Evolutionary conservation across 1,284 basidiomycete species (phyloP).

Genomic region (Papiliotrema flavescens): DNA sequence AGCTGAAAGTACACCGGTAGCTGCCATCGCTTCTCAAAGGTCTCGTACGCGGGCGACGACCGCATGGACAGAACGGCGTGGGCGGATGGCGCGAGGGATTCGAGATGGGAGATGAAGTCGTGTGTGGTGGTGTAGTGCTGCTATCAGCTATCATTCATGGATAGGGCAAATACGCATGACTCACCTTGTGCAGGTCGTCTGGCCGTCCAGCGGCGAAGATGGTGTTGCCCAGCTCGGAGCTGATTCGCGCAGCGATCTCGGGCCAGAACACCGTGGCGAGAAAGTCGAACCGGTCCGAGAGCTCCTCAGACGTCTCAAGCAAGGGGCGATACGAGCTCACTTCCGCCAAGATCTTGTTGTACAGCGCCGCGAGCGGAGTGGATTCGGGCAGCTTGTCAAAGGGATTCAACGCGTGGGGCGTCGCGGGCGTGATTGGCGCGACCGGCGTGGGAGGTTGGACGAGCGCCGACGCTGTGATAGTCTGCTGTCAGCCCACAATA

Average conservation of each 20-base stretch:
- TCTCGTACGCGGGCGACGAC: conserved; percentile 62
- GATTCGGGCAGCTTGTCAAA: conserved; percentile 15
- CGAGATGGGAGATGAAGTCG: conserved; percentile 78
- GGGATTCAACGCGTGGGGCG: conserved; percentile 18
- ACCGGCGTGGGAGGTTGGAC: conserved; percentile 17
- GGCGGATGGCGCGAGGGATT: conserved; percentile 73
- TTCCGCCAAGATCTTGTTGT: conserved; percentile 78
- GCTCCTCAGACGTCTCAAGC: conserved; percentile 68
- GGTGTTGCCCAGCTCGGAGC: conserved; percentile 73
- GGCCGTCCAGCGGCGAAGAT: conserved; percentile 90
- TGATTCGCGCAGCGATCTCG: conserved; percentile 70
- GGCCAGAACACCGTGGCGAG: conserved; percentile 85
- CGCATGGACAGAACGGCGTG: conserved; percentile 68
- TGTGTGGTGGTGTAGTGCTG: conserved; percentile 80
- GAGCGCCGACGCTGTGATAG: conserved; percentile 29
- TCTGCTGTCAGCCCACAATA: conserved; percentile 13
- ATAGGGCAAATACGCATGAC: conserved; percentile 16
- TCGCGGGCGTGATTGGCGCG: conserved; percentile 34
- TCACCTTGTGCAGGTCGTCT: conserved; percentile 79
- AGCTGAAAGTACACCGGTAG: conserved; percentile 95
- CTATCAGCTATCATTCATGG: neutral
- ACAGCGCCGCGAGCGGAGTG: conserved; percentile 60
- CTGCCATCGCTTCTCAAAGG: conserved; percentile 88
- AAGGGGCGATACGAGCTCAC: conserved; percentile 65
- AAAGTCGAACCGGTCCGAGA: conserved; percentile 64